A percentile compares a stretch with the other conserved stretches of the same genome.
These are phyloP conservation scores for Suhomyces anneliseae DNA, from an alignment of 1,139 yeast species.

Conservation along the genomic window DNA sequence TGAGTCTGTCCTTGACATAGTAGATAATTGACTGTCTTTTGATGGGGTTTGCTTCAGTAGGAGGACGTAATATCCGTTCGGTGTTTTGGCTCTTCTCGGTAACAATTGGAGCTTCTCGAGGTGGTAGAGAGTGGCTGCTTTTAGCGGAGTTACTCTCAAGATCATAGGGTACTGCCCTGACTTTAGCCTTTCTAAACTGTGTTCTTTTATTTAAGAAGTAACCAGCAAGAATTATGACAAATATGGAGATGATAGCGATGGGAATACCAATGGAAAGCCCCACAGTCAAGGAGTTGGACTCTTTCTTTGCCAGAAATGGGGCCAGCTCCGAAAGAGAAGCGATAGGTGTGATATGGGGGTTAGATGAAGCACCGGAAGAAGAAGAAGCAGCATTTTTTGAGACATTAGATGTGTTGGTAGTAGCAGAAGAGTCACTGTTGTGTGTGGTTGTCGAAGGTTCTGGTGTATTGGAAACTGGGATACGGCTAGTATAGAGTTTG, in stretches of 20 bases:
- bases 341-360: conserved; percentile 1
- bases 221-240: conserved; percentile 25
- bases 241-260: conserved; percentile 31
- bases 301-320: conserved; percentile 1
- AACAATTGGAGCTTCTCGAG: no score
- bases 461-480: neutral
- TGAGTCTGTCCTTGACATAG: conserved; percentile 16
- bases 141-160: neutral
- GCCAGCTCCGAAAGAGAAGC: neutral
- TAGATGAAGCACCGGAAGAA: neutral
- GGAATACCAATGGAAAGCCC: conserved; percentile 50
- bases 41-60: neutral
- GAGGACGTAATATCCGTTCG: neutral
- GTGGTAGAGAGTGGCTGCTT: no score
- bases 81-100: neutral
- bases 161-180: neutral
- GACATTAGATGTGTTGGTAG: neutral
- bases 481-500: neutral
- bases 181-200: conserved; percentile 8
- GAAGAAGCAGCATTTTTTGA: conserved; percentile 4
- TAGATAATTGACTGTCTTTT: conserved; percentile 7
- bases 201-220: conserved; percentile 20
- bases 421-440: neutral
- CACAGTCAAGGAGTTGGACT: conserved; percentile 19
- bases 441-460: neutral